These are phyloP conservation scores for Phialemoniopsis sp. DNA, from an alignment of 2,329 filamentous ascomycete species.

Conservation along the genomic window DNA sequence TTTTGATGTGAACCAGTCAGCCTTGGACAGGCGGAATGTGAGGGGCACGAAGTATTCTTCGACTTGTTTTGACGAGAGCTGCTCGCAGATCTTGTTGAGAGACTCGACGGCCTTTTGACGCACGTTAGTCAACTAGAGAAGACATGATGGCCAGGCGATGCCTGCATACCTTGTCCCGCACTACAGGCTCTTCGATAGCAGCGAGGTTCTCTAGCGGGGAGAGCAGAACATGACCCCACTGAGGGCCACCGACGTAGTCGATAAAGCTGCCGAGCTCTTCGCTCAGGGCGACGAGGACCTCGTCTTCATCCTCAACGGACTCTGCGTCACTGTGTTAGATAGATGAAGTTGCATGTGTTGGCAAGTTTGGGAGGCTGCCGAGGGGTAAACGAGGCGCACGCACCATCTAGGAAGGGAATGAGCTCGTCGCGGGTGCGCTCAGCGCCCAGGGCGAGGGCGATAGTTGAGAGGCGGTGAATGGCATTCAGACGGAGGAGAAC, in stretches of 20 bases:
- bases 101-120: slow-evolving; percentile 86
- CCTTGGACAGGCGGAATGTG: slow-evolving; percentile 92
- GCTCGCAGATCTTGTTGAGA: slow-evolving; percentile 96
- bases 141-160: neutral
- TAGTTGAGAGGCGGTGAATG: slow-evolving; percentile 96
- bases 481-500: slow-evolving; percentile 96
- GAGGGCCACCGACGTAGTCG: slow-evolving; percentile 93
- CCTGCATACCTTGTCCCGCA: slow-evolving; percentile 85
- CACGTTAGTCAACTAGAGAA: too few relatives aligned
- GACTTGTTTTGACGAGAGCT: slow-evolving; percentile 86
- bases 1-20: slow-evolving; percentile 99
- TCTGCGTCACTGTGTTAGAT: slow-evolving; percentile 50
- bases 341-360: slow-evolving; percentile 13
- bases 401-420: slow-evolving; percentile 98
- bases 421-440: slow-evolving; percentile 98
- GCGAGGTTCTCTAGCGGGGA: slow-evolving; percentile 97
- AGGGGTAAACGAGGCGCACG: slow-evolving; percentile 31
- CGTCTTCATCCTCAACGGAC: slow-evolving; percentile 98
- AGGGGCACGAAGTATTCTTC: slow-evolving; percentile 98
- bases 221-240: slow-evolving; percentile 92
- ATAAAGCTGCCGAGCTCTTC: slow-evolving; percentile 96
- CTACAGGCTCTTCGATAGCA: slow-evolving; percentile 95
- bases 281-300: slow-evolving; percentile 93
- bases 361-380: slow-evolving; percentile 5
- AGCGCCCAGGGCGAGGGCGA: slow-evolving; percentile 90